Evolutionary conservation across 2,329 filamentous ascomycete species (phyloP).

Genomic region (Ilyonectria sp.): DNA sequence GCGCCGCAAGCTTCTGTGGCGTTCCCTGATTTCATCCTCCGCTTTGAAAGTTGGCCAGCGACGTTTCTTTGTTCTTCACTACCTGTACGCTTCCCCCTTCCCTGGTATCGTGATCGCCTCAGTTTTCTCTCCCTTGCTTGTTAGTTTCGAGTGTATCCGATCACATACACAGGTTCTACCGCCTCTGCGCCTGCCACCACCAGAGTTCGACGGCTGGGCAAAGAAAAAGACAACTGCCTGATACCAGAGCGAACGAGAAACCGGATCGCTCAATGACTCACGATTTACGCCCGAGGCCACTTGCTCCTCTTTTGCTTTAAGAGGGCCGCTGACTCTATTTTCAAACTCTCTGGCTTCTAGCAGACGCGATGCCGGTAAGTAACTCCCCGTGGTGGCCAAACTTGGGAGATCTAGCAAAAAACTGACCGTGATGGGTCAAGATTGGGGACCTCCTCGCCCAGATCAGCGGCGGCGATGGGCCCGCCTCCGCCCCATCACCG

Average conservation of each 20-base stretch:
- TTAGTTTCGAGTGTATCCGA: constrained; percentile 44
- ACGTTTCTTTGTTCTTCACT: constrained; percentile 46
- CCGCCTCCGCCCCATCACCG: constrained; percentile 54
- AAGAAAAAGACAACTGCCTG: constrained; percentile 36
- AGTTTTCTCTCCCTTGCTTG: constrained; percentile 33
- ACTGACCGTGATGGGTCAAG: constrained; percentile 44
- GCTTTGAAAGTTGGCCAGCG: constrained; percentile 47
- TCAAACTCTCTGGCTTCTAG: constrained; percentile 29
- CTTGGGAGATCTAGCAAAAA: constrained; percentile 33
- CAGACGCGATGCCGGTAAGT: constrained; percentile 52
- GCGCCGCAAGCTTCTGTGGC: constrained; percentile 42
- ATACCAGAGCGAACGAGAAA: constrained; percentile 21
- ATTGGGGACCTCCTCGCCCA: constrained; percentile 63
- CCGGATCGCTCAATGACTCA: constrained; percentile 48
- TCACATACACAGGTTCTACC: constrained; percentile 37
- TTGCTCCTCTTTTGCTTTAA: constrained; percentile 43
- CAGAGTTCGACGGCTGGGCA: constrained; percentile 33
- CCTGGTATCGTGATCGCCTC: constrained; percentile 45
- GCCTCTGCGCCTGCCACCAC: constrained; percentile 44
- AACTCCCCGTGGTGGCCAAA: constrained; percentile 20
- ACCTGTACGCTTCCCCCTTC: constrained; percentile 40
- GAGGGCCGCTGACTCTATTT: constrained; percentile 26
- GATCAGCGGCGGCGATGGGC: constrained; percentile 69
- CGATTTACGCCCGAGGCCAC: constrained; percentile 41
- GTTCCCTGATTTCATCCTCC: constrained; percentile 44